Percentiles rank a stretch among this genome's conserved stretches.
Evolutionary conservation across 495 filamentous ascomycete genomes (phyloP).

Genomic region (Annulohypoxylon nitens): DNA sequence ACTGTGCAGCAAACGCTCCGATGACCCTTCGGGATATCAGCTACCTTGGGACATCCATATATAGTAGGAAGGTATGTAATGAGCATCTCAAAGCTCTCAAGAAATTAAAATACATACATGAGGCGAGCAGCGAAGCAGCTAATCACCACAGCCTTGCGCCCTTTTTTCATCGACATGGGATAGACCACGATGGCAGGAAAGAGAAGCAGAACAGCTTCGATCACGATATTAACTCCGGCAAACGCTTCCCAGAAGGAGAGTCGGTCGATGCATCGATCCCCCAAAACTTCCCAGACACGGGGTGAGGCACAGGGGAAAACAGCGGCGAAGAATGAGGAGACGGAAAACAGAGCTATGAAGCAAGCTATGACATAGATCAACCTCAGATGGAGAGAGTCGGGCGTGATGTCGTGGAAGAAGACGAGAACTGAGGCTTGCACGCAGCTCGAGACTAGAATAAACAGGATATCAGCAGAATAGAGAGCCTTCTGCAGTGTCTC

Average conservation of each 20-base stretch:
- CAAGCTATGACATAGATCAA: background rate
- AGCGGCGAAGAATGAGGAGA: conserved; percentile 2
- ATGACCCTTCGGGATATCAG: conserved; percentile 3
- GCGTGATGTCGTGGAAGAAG: conserved; percentile 5
- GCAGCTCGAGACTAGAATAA: background rate
- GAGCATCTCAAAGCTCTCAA: background rate
- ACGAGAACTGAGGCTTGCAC: conserved; percentile 11
- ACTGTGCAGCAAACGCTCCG: background rate
- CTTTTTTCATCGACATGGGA: background rate
- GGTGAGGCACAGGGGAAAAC: background rate
- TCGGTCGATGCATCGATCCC: conserved; percentile 10
- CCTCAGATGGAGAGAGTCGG: background rate
- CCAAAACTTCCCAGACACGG: background rate
- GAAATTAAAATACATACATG: background rate
- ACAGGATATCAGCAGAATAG: conserved; percentile 2
- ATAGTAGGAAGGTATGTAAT: too few relatives aligned
- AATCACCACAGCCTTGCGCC: background rate
- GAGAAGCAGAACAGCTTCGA: background rate
- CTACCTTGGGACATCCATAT: background rate
- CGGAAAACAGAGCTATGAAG: background rate
- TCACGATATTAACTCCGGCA: background rate
- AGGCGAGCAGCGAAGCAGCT: background rate
- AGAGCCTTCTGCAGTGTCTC: background rate
- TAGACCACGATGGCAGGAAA: background rate
- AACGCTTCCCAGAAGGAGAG: conserved; percentile 5